A percentile compares a stretch with the other conserved stretches of the same genome.
These are phyloP conservation scores for Rhododendron kiyosumense DNA, from an alignment of 148 eudicot species.

Conservation along the genomic window DNA sequence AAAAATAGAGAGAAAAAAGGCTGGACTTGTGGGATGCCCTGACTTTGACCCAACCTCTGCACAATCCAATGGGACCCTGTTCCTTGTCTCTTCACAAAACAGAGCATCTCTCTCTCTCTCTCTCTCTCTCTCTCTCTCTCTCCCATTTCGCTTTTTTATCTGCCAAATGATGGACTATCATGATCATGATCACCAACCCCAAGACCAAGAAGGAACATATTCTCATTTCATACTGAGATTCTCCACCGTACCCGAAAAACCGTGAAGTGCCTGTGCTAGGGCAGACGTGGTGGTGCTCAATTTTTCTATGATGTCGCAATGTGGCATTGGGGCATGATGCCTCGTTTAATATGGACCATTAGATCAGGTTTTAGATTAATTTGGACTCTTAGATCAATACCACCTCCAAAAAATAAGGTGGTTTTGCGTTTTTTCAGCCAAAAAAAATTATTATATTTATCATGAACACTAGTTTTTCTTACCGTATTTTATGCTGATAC, in stretches of 20 bases:
- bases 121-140: neutral
- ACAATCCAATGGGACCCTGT: neutral
- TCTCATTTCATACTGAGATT: neutral
- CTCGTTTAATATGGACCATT: too few species aligned
- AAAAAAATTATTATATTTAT: too few species aligned
- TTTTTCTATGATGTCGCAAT: too few species aligned
- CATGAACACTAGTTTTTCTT: too few species aligned
- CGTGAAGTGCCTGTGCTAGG: too few species aligned
- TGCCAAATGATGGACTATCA: neutral
- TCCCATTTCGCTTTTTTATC: neutral
- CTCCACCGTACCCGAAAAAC: neutral
- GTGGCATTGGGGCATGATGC: too few species aligned
- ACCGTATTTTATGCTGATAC: too few species aligned
- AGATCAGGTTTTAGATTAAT: too few species aligned
- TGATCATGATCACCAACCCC: conserved; percentile 1
- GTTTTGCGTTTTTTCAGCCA: too few species aligned
- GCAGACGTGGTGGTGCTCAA: too few species aligned
- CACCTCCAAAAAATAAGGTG: too few species aligned
- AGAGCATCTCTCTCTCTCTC: neutral
- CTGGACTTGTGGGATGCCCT: neutral
- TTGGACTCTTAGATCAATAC: too few species aligned
- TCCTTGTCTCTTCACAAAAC: neutral
- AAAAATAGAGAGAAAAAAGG: neutral
- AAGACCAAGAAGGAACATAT: neutral
- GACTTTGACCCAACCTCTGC: neutral